A percentile compares a stretch with the other conserved stretches of the same genome.
Conservation (phyloP, 2,329 filamentous ascomycete genomes). For the Penicillium sp. region DNA sequence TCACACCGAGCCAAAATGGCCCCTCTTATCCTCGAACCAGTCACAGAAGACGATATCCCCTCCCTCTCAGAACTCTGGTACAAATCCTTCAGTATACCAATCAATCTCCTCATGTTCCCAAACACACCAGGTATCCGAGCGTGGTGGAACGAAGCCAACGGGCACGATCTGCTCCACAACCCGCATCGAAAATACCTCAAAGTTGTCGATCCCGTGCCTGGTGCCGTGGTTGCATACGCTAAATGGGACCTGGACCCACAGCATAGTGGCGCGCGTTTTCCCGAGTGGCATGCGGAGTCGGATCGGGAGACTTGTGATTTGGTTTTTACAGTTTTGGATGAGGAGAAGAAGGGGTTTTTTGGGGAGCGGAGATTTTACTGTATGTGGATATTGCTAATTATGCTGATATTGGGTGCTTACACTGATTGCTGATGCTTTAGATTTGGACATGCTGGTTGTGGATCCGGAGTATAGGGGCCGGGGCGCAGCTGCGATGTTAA, state of each 20-base stretch:
- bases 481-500: conserved; percentile 39
- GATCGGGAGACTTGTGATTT: conserved; percentile 13
- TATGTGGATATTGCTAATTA: conserved; percentile 6
- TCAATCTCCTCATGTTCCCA: conserved; percentile 23
- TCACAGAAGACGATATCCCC: conserved; percentile 20
- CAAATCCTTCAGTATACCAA: conserved; percentile 19
- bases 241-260: conserved; percentile 26
- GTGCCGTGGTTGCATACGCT: conserved; percentile 23
- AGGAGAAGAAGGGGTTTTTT: conserved; percentile 15
- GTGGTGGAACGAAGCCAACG: conserved; percentile 25
- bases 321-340: conserved; percentile 17
- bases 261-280: conserved; percentile 25
- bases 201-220: conserved; percentile 4
- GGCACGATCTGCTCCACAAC: conserved; percentile 16
- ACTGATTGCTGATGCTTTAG: not conserved
- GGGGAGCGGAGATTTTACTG: conserved; percentile 22
- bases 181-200: not conserved
- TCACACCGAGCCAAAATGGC: not conserved
- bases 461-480: conserved; percentile 41
- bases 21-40: not conserved
- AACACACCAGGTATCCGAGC: conserved; percentile 25
- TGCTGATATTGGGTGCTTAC: not conserved
- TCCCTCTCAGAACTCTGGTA: conserved; percentile 24
- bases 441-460: conserved; percentile 26
- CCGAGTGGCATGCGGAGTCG: conserved; percentile 25